Evolutionary conservation across 2,329 filamentous ascomycete genomes (phyloP).

Genomic region (Pyrenophora teres): DNA sequence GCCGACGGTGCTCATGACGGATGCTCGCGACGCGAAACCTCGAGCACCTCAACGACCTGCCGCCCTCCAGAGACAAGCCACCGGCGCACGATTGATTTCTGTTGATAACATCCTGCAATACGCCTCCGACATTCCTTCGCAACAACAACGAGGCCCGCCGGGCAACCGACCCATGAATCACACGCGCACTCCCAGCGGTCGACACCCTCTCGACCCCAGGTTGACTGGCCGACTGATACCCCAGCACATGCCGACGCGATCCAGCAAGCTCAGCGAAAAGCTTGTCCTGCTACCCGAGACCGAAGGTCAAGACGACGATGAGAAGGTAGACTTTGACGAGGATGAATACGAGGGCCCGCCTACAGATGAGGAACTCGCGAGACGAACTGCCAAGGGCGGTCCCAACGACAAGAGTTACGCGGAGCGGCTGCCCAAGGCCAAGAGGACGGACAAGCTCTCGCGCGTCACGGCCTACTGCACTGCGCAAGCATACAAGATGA

Average conservation of each 20-base stretch:
- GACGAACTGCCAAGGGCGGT: slow-evolving; percentile 68
- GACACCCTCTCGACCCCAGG: slow-evolving; percentile 59
- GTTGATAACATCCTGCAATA: slow-evolving; percentile 96
- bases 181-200: slow-evolving; percentile 55
- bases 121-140: slow-evolving; percentile 91
- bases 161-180: slow-evolving; percentile 55
- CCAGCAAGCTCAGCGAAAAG: slow-evolving; percentile 94
- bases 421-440: slow-evolving; percentile 85
- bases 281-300: slow-evolving; percentile 92
- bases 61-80: slow-evolving; percentile 41
- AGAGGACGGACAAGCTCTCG: slow-evolving; percentile 84
- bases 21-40: slow-evolving; percentile 56
- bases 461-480: slow-evolving; percentile 96
- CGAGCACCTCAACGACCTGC: slow-evolving; percentile 30
- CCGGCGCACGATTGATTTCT: slow-evolving; percentile 66
- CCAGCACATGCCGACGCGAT: slow-evolving; percentile 75
- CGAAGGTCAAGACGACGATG: slow-evolving; percentile 58
- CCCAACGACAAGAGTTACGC: slow-evolving; percentile 84
- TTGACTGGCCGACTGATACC: slow-evolving; percentile 62
- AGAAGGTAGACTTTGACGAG: slow-evolving; percentile 62
- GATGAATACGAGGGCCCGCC: slow-evolving; percentile 62
- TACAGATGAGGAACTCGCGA: slow-evolving; percentile 67
- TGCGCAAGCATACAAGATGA: slow-evolving; percentile 89
- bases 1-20: slow-evolving; percentile 57
- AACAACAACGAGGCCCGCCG: slow-evolving; percentile 78